Evolutionary conservation across 225 moss, liverwort and hornwort genomes (phyloP).

Genomic region (Ulota crispa): DNA sequence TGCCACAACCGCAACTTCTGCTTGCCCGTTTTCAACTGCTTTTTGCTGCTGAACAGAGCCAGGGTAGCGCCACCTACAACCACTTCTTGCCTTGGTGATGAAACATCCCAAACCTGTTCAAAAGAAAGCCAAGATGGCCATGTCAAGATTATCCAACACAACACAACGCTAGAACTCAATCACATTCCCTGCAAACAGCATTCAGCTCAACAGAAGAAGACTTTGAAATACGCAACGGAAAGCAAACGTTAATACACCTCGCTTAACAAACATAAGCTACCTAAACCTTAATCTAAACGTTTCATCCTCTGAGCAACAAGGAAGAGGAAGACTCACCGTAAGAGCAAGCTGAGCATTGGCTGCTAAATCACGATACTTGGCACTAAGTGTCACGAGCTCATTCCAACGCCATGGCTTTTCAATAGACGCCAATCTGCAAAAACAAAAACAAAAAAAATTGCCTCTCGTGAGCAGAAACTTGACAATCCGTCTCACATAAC

Average conservation of each 20-base stretch:
- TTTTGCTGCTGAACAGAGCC: slow-evolving; percentile 83
- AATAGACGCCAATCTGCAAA: slow-evolving; percentile 79
- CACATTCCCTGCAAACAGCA: background rate
- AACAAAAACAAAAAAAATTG: background rate
- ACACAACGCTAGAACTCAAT: slow-evolving; percentile 5
- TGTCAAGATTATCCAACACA: background rate
- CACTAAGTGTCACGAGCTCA: slow-evolving; percentile 86
- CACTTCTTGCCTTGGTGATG: slow-evolving; percentile 81
- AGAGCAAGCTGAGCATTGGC: slow-evolving; percentile 88
- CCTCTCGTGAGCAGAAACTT: background rate
- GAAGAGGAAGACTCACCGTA: slow-evolving; percentile 56
- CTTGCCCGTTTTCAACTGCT: slow-evolving; percentile 93
- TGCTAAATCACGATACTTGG: slow-evolving; percentile 91
- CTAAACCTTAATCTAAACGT: background rate
- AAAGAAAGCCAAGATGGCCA: slow-evolving; percentile 7
- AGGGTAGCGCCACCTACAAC: slow-evolving; percentile 88
- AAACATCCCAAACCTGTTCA: slow-evolving; percentile 94
- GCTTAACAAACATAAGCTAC: background rate
- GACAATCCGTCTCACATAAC: background rate
- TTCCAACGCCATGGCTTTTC: slow-evolving; percentile 96
- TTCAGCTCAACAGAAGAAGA: background rate
- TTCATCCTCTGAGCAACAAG: background rate
- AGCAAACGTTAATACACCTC: background rate
- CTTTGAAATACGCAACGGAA: background rate
- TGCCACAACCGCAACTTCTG: slow-evolving; percentile 92